Evolutionary conservation across 768 basidiomycete species (phyloP).

Genomic region (Mycena galericulata): DNA sequence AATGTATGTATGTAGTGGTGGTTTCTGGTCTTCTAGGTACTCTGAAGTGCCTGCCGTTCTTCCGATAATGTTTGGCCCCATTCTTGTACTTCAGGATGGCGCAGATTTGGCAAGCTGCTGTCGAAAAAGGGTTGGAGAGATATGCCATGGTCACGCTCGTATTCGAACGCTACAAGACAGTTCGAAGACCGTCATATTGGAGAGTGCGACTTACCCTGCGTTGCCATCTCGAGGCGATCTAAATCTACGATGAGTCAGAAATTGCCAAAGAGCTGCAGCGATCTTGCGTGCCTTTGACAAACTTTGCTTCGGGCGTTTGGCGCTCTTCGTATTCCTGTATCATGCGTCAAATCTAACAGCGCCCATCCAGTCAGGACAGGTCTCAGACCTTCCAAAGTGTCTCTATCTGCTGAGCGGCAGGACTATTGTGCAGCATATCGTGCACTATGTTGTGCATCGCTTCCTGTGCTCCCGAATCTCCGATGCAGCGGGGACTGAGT

Average conservation of each 20-base stretch:
- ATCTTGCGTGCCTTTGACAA: slow-evolving; percentile 79
- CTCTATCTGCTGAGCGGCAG: slow-evolving; percentile 75
- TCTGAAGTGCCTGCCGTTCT: slow-evolving; percentile 53
- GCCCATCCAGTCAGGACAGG: not conserved
- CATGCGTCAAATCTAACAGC: not conserved
- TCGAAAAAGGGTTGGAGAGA: slow-evolving; percentile 84
- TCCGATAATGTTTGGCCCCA: slow-evolving; percentile 74
- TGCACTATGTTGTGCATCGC: slow-evolving; percentile 93
- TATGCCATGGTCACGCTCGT: slow-evolving; percentile 66
- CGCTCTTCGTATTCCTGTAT: slow-evolving; percentile 87
- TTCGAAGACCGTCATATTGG: not conserved
- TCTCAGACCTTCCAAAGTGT: slow-evolving; percentile 73
- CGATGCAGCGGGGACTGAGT: slow-evolving; percentile 2
- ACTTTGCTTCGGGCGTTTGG: slow-evolving; percentile 77
- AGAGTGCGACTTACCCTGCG: slow-evolving; percentile 66
- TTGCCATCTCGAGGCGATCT: slow-evolving; percentile 89
- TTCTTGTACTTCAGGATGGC: slow-evolving; percentile 75
- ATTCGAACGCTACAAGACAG: slow-evolving; percentile 70
- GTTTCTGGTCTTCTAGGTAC: slow-evolving; percentile 1
- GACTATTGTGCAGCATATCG: slow-evolving; percentile 86
- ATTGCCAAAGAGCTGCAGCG: not conserved
- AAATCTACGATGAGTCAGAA: slow-evolving; percentile 66
- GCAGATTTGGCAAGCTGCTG: slow-evolving; percentile 77
- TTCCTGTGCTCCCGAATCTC: slow-evolving; percentile 66
- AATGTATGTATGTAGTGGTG: too few species aligned